These are phyloP conservation scores for Hanseniaspora vineae DNA, from an alignment of 805 yeast genomes.

Conservation along the genomic window DNA sequence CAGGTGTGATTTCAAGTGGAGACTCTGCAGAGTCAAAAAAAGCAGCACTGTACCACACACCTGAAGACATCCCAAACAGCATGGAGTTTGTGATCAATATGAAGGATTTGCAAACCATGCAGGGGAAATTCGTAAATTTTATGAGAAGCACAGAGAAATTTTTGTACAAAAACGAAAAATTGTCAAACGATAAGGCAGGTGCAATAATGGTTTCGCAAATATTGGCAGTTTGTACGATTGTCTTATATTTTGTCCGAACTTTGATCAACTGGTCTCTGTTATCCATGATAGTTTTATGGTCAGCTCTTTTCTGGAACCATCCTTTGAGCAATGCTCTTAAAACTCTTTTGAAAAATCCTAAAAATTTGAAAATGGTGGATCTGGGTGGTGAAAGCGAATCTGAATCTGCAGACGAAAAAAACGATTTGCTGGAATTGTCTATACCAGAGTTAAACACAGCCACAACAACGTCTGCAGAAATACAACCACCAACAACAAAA, in stretches of 20 bases:
- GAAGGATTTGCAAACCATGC: constrained; percentile 60
- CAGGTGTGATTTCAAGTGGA: constrained; percentile 12
- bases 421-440: too few relatives aligned
- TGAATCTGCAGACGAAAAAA: too few relatives aligned
- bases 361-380: too few relatives aligned
- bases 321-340: neutral
- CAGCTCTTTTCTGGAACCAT: neutral
- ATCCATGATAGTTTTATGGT: constrained; percentile 1
- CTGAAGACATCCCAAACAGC: constrained; percentile 20
- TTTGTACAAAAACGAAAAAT: constrained; percentile 52
- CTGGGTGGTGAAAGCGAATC: too few relatives aligned
- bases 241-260: neutral
- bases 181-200: constrained; percentile 54
- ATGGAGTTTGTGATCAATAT: constrained; percentile 41
- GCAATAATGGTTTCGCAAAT: constrained; percentile 36
- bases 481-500: neutral
- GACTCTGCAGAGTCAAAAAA: too few relatives aligned
- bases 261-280: neutral
- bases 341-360: too few relatives aligned
- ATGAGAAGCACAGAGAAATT: constrained; percentile 41
- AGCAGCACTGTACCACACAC: neutral
- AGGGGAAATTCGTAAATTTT: constrained; percentile 38
- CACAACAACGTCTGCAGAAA: neutral
- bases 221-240: neutral
- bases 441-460: neutral